phyloP scores from a whole-genome alignment of 2,329 filamentous ascomycete species.

The Nectriaceae sp. region DNA sequence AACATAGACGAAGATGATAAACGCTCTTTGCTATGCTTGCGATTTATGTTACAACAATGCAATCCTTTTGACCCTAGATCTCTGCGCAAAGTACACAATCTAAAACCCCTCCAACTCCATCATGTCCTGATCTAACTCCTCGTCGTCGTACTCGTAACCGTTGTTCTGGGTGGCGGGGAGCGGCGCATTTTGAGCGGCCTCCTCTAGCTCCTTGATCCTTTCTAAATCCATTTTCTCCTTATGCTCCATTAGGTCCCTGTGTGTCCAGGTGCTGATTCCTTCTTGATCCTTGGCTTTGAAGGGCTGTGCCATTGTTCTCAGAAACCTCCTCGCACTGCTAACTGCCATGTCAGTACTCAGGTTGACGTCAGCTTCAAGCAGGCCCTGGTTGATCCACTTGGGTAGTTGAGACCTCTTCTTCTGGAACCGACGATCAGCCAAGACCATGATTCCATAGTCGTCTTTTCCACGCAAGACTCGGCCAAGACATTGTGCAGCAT shows the following conservation, averaged over 20 bases:
- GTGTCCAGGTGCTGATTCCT: slow-evolving; percentile 89
- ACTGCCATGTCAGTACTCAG: slow-evolving; percentile 95
- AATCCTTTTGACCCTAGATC: neutral
- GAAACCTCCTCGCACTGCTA: slow-evolving; percentile 82
- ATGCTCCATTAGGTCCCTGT: slow-evolving; percentile 75
- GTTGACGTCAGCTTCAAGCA: slow-evolving; percentile 84
- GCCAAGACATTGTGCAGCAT: slow-evolving; percentile 93
- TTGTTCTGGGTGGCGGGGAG: slow-evolving; percentile 25
- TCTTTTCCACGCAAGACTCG: slow-evolving; percentile 95
- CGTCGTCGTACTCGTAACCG: slow-evolving; percentile 56
- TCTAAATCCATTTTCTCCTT: slow-evolving; percentile 75
- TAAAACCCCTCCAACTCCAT: slow-evolving; percentile 51
- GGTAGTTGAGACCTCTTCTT: slow-evolving; percentile 90
- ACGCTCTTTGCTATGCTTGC: neutral
- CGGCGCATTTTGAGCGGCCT: slow-evolving; percentile 33
- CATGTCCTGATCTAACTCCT: slow-evolving; percentile 55
- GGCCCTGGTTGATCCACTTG: slow-evolving; percentile 92
- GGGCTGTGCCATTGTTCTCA: slow-evolving; percentile 89
- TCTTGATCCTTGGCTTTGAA: slow-evolving; percentile 83
- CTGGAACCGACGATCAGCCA: slow-evolving; percentile 90
- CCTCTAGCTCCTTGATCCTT: slow-evolving; percentile 63
- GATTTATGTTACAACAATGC: neutral
- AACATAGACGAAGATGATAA: neutral
- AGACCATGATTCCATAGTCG: slow-evolving; percentile 99
- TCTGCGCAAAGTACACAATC: no score